Evolutionary conservation across 495 filamentous ascomycete species (phyloP).

Genomic region (Astrothelium macrocarpum): DNA sequence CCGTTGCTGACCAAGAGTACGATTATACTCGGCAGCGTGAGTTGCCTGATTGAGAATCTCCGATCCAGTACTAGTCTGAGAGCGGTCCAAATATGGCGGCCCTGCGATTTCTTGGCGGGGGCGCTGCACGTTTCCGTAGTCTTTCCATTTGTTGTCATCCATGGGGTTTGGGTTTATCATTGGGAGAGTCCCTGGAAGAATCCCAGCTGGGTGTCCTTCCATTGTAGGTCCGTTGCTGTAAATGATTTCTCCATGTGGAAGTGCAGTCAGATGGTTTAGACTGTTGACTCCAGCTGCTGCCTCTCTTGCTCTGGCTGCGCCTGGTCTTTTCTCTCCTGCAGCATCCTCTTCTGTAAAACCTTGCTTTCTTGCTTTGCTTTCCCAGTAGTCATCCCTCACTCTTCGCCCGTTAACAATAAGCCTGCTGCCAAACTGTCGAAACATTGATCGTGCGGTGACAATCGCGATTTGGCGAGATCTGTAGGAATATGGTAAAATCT

Average conservation of each 20-base stretch:
- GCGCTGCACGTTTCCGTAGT: conserved; percentile 75
- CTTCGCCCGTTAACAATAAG: conserved; percentile 82
- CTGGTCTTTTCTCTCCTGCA: conserved; percentile 92
- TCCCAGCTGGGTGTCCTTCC: conserved; percentile 43
- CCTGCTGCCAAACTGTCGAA: conserved; percentile 94
- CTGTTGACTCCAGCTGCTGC: conserved; percentile 53
- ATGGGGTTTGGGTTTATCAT: conserved; percentile 59
- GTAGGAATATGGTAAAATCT: conserved; percentile 95
- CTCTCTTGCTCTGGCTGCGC: conserved; percentile 79
- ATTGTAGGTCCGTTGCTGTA: conserved; percentile 57
- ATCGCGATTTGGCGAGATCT: conserved; percentile 97
- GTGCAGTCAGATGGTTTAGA: conserved; percentile 43
- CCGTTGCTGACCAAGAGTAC: conserved; percentile 63
- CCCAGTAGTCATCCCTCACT: conserved; percentile 98
- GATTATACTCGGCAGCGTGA: conserved; percentile 85
- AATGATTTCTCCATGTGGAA: conserved; percentile 62
- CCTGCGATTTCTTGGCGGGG: conserved; percentile 85
- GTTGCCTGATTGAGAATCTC: conserved; percentile 83
- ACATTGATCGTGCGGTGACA: conserved; percentile 98
- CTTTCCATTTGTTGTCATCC: conserved; percentile 37
- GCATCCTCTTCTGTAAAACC: conserved; percentile 96
- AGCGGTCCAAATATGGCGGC: conserved; percentile 78
- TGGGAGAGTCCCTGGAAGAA: conserved; percentile 52
- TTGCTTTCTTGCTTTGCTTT: conserved; percentile 90
- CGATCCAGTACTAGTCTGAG: conserved; percentile 63